Evolutionary conservation across 805 yeast genomes (phyloP).

Genomic region (Deakozyma indianensis): DNA sequence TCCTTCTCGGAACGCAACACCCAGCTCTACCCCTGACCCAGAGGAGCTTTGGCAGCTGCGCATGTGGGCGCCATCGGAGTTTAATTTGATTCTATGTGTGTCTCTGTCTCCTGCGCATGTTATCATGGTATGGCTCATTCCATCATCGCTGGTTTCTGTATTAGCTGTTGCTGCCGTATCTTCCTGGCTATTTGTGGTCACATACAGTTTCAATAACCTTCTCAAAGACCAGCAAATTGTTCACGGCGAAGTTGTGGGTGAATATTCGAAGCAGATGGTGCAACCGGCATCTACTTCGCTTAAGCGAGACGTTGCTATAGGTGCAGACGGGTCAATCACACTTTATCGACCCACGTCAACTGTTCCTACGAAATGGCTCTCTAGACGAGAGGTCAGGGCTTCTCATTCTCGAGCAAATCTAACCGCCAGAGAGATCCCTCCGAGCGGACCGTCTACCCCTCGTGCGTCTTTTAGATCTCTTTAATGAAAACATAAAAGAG

Average conservation of each 20-base stretch:
- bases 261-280: constrained; percentile 48
- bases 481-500: too few relatives aligned
- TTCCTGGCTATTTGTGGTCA: constrained; percentile 21
- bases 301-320: constrained; percentile 43
- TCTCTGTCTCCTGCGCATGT: constrained; percentile 47
- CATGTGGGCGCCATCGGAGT: constrained; percentile 56
- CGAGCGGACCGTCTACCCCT: background rate
- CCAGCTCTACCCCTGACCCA: background rate
- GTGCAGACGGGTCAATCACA: constrained; percentile 15
- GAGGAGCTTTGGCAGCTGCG: constrained; percentile 33
- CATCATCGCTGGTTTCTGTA: constrained; percentile 24
- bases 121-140: constrained; percentile 26
- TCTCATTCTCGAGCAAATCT: background rate
- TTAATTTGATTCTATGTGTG: constrained; percentile 35
- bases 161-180: constrained; percentile 24
- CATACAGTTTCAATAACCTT: constrained; percentile 31
- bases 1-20: background rate
- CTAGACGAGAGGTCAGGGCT: background rate
- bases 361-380: background rate
- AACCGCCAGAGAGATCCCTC: background rate
- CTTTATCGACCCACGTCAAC: background rate
- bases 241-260: constrained; percentile 45
- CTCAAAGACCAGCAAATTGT: constrained; percentile 46
- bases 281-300: constrained; percentile 38
- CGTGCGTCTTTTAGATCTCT: too few relatives aligned